Base-by-base conservation (phyloP, 176 grass and related monocot genomes). In the Elymus sibiricus region DNA sequence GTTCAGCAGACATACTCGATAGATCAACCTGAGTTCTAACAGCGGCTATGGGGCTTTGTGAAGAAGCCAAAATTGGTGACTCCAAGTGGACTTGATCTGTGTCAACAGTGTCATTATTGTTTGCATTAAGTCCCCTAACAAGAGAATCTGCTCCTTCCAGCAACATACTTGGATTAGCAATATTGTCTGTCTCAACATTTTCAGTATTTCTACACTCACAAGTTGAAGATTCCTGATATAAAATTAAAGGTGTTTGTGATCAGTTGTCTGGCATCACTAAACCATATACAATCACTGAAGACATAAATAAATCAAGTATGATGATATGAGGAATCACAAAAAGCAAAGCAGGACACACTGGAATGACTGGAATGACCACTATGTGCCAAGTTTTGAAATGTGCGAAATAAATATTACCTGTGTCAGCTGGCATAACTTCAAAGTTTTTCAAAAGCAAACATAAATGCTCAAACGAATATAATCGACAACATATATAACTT, bases 181-280 rank as follows among this genome's bases (percentile, higher is more conserved):
- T 39, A 39, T 59, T 87, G 21, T 80, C 29, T 27, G 22, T 35
- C 64, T 70, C 73, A 73, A 51, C 73, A 55, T 83, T 46, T 53
- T 77, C 78, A 63, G 12, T 49, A 49, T 28, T 76, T 77, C 64
- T 81, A 69, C 15, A 17, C 4, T 79, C 65, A 71, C 10, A 15
- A 28, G 32, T 28, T 24, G 5, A 84, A 77, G 31, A 70, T 86
- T 86, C 89, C 92, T 94, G 80, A 9, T 79, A 64, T 8, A 73
- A 21, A 63, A 44, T 11, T 16, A n/a, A 65, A 34, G 29, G 17
- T 64, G 32, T 72, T 22, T 13, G 55, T 65, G 11, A 79, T 74
- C 5, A 63, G n/a, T 16, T 74, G 11, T 31, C 39, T 51, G n/a
- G 31, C 63, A 78, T 79, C n/a, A 79, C 75, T 53, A 37, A 64